These are phyloP conservation scores for Eucalyptus melliodora DNA, from an alignment of 345 rosid species.

Conservation along the genomic window DNA sequence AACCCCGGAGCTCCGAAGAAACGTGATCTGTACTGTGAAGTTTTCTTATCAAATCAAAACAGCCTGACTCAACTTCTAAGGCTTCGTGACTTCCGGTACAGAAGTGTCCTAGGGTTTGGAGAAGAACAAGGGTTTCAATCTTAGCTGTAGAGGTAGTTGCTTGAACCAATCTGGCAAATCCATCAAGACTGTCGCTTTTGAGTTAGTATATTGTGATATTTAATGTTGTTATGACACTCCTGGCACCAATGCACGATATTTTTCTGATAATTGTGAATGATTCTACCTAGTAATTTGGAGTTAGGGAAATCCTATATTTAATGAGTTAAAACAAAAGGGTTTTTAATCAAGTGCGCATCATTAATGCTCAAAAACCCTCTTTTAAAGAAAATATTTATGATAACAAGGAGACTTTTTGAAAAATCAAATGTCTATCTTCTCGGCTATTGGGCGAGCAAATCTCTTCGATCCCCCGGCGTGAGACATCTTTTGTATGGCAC, in stretches of 20 bases:
- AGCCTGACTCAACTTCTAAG: neutral
- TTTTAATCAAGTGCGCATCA: neutral
- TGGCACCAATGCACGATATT: neutral
- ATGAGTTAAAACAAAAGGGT: neutral
- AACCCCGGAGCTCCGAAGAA: neutral
- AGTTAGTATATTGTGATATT: neutral
- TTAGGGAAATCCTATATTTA: neutral
- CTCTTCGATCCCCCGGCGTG: neutral
- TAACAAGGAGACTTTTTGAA: neutral
- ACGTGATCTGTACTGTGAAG: neutral
- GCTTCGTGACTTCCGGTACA: neutral
- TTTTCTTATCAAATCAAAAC: neutral
- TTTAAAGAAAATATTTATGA: neutral
- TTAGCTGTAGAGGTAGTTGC: neutral
- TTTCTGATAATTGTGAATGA: neutral
- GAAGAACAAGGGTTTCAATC: neutral
- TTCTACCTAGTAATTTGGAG: neutral
- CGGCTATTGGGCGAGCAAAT: neutral
- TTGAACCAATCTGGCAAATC: neutral
- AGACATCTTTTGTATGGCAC: neutral
- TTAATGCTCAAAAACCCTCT: neutral
- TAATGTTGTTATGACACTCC: neutral
- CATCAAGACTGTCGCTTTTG: neutral
- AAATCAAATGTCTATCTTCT: too few species aligned
- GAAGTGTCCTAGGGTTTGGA: neutral